Base-by-base conservation (phyloP, 108 stramenopile species). In the Hondaea fermentalgiana region DNA sequence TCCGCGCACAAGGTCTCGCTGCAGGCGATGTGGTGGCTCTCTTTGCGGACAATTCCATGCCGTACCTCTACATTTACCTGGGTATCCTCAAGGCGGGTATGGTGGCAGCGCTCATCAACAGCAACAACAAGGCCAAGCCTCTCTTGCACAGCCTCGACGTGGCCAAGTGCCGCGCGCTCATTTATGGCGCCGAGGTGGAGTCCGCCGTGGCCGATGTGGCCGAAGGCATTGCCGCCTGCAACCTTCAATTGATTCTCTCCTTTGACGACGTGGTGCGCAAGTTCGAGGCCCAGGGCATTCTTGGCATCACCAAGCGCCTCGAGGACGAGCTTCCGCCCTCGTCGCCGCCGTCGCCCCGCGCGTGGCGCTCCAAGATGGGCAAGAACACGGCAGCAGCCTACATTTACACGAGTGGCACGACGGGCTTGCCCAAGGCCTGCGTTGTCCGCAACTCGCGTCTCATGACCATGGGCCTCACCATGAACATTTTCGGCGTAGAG, bases 381-480 rank as follows among this genome's bases (percentile, higher is more conserved):
- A 29, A 25, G 43, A 5, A 5, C 8, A 72, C 89, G 14, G 51
- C 47, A 16, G 43, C 60, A 5, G 51, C 60, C 5, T 59, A 55
- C 60, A 90, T 91, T n/a, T 92, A 88, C 64, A 91, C 92, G 21
- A 89, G 88, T 14, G 92, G 92, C 28, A 93, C 92, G 49, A 93
- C 92, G 5, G 93, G 93, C 57, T 59, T 93, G 3, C 92, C 91
- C 28, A 93, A 93, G 87, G 92, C 93, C 3, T 59, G 89, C 25
- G 90, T 90, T 43, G 89, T 93, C 59, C 43, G 49, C 58, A 17
- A 88, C 91, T 23, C 71, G 87, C 71, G 23, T 83, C 49, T 47
- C 49, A 53, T 72, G n/a, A 90, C 58, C 44, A 51, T 43, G 16
- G n/a, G 45, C 0, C 4, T 76, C 44, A 53, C 19, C 57, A 17